These are phyloP conservation scores for Phytophthora pinifolia DNA, from an alignment of 352 stramenopile genomes.

Conservation along the genomic window DNA sequence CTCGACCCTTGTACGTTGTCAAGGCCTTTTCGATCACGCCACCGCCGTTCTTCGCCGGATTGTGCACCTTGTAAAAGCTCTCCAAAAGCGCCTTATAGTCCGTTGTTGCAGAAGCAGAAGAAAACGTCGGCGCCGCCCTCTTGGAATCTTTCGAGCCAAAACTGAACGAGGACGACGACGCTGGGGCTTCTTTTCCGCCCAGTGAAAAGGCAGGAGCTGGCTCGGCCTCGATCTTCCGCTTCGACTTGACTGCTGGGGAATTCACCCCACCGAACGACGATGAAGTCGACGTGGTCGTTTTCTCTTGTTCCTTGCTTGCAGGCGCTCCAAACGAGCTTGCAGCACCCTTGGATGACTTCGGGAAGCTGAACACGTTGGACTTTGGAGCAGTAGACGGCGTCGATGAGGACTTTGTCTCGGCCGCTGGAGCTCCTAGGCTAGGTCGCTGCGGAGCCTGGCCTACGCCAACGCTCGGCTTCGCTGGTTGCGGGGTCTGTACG, in stretches of 20 bases:
- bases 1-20: slow-evolving; percentile 50
- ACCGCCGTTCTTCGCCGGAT: slow-evolving; percentile 38
- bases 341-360: slow-evolving; percentile 21
- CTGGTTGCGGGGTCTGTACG: slow-evolving; percentile 44
- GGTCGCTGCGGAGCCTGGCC: slow-evolving; percentile 45
- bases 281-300: slow-evolving; percentile 3
- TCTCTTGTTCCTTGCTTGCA: slow-evolving; percentile 11
- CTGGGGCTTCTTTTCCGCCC: slow-evolving; percentile 30
- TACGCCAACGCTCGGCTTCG: slow-evolving; percentile 35
- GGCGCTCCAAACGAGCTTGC: slow-evolving; percentile 10
- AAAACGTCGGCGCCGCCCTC: slow-evolving; percentile 7
- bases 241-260: slow-evolving; percentile 26
- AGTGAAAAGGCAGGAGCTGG: slow-evolving; percentile 26
- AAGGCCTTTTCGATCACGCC: slow-evolving; percentile 55
- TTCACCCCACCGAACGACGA: slow-evolving; percentile 20
- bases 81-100: slow-evolving; percentile 56
- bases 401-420: slow-evolving; percentile 16
- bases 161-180: slow-evolving; percentile 25
- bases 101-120: slow-evolving; percentile 12
- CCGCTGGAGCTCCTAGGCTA: slow-evolving; percentile 27
- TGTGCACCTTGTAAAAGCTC: slow-evolving; percentile 71
- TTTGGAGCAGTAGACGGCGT: slow-evolving; percentile 12
- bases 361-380: slow-evolving; percentile 31
- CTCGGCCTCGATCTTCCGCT: slow-evolving; percentile 13
- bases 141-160: slow-evolving; percentile 23